These are phyloP conservation scores for Dendrocalamus latiflorus DNA, from an alignment of 202 grass and related monocot species.

Conservation along the genomic window DNA sequence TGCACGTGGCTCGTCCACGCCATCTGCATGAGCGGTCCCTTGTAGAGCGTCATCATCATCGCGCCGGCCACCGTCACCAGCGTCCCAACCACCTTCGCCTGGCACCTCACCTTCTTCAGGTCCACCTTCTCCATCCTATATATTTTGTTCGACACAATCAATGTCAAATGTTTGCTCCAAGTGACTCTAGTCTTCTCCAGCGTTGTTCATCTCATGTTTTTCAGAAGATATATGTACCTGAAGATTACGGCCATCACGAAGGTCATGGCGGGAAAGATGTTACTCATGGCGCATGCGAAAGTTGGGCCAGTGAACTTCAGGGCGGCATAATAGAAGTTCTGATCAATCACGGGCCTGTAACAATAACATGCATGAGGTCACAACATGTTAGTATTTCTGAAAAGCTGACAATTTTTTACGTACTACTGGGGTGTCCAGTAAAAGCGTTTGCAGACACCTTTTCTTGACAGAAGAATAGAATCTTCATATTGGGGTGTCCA, in stretches of 20 bases:
- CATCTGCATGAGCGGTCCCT: constrained; percentile 88
- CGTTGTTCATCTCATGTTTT: background rate
- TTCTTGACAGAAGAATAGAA: constrained; percentile 9
- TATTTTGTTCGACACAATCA: background rate
- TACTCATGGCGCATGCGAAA: constrained; percentile 95
- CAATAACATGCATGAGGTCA: background rate
- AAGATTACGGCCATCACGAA: constrained; percentile 85
- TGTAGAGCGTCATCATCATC: constrained; percentile 99
- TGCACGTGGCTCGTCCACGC: constrained; percentile 41
- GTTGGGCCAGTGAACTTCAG: constrained; percentile 84
- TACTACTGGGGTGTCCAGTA: background rate
- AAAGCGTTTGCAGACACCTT: background rate
- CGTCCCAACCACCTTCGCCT: constrained; percentile 90
- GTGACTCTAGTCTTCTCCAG: background rate
- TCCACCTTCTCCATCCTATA: constrained; percentile 91
- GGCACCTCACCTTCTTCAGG: constrained; percentile 78
- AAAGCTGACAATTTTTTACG: background rate
- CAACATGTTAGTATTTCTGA: background rate
- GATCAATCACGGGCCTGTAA: constrained; percentile 78
- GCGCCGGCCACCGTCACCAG: constrained; percentile 91
- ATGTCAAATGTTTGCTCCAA: background rate
- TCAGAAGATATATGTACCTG: constrained; percentile 36
- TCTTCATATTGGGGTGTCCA: constrained; percentile 26
- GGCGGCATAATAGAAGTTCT: constrained; percentile 78
- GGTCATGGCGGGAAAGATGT: constrained; percentile 93